Base-by-base conservation (phyloP, 2,329 filamentous ascomycete genomes). In the Cladosporium cucumerinum region DNA sequence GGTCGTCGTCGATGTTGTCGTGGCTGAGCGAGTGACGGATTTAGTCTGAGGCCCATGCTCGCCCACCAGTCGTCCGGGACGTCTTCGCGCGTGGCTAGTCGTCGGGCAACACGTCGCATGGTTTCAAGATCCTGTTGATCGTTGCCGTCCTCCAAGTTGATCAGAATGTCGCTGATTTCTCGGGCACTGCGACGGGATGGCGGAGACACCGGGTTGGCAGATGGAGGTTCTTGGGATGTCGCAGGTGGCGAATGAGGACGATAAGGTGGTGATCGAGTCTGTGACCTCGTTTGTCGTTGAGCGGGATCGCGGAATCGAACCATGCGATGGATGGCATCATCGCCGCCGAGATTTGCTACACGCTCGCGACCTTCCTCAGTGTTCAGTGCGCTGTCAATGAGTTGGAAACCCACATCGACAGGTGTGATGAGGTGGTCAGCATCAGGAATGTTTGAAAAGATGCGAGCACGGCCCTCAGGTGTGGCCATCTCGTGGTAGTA, bases 61-160 rank as follows among this genome's bases (percentile, higher is more conserved):
- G 76, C 77, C 92, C 92, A 96, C 87, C 89, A 93, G 68, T 92
- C 88, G 67, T 95, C 91, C 0, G 91, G 89, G 62, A 95, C 89
- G 70, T 93, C 90, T 72, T 91, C 85, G 26, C 90, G 82, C 21
- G 85, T 83, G 36, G 88, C 86, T 63, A 96, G 82, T 51, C 86
- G 84, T 69, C 89, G 86, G 39, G 95, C 82, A 55, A 96, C 89
- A 59, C 84, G 83, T 70, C 91, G 88, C 84, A 93, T 89, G 43
- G 70, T 63, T 30, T 46, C 59, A n/a, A 61, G 55, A 21, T 62
- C 63, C 74, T 39, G 55, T 25, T 73, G 39, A 25, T 57, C 54
- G 54, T 39, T 57, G 11, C 51, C 51, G 21, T 78, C 75, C 49
- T 55, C 60, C 54, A 59, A 39, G 25, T 58, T 58, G 18, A 39